A percentile compares a stretch with the other conserved stretches of the same genome.
Conservation (phyloP, 257 asterid genomes). For the Solanum etuberosum region DNA sequence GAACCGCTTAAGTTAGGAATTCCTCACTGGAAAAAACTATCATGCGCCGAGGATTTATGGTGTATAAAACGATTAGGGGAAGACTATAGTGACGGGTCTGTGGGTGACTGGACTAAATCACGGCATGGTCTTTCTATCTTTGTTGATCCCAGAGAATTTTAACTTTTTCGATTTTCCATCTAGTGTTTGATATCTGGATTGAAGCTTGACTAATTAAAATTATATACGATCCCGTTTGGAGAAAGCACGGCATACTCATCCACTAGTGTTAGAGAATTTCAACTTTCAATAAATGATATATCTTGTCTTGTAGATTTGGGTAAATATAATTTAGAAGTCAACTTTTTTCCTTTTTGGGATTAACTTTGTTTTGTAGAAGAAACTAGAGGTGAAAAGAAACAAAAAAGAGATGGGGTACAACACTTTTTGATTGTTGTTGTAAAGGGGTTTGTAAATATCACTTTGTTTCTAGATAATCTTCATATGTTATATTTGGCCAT, state of each 20-base stretch:
- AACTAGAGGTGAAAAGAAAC: neutral
- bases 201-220: too few relatives aligned
- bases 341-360: neutral
- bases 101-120: constrained; percentile 89
- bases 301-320: neutral
- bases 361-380: neutral
- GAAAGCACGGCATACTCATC: too few relatives aligned
- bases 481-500: neutral
- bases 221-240: accelerated
- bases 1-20: constrained; percentile 66
- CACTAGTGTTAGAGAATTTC: too few relatives aligned
- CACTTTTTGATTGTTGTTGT: neutral
- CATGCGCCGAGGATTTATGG: constrained; percentile 87
- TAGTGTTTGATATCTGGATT: too few relatives aligned
- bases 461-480: neutral
- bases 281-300: too few relatives aligned
- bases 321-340: neutral
- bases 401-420: neutral
- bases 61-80: constrained; percentile 71
- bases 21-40: constrained; percentile 73
- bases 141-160: constrained; percentile 89
- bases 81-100: constrained; percentile 56
- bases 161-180: neutral
- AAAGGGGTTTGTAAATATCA: neutral
- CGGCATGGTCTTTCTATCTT: constrained; percentile 63